These are phyloP conservation scores for Henckelia pumila DNA, from an alignment of 257 asterid species.

Conservation along the genomic window DNA sequence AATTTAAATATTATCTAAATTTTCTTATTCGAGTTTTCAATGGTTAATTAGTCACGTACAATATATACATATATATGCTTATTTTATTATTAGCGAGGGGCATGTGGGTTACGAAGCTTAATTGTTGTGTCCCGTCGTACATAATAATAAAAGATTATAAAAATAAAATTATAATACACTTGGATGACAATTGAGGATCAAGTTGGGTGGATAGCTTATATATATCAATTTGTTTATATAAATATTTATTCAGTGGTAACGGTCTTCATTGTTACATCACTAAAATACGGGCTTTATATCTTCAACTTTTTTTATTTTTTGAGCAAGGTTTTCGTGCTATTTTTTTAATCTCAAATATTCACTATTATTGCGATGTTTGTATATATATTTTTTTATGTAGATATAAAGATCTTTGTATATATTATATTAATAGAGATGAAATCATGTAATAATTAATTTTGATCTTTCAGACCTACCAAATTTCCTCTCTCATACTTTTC, in stretches of 20 bases:
- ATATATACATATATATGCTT: too few relatives aligned
- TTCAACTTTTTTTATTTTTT: not conserved
- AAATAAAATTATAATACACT: not conserved
- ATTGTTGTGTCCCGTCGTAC: not conserved
- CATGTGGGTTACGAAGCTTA: not conserved
- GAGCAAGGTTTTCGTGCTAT: not conserved
- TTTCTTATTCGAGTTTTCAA: too few relatives aligned
- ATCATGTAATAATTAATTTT: too few relatives aligned
- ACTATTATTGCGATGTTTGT: too few relatives aligned
- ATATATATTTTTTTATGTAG: too few relatives aligned
- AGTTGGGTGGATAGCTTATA: conserved; percentile 27
- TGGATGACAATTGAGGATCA: conserved; percentile 16
- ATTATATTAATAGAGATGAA: too few relatives aligned
- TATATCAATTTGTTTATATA: conserved; percentile 22
- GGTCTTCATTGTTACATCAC: conserved; percentile 26
- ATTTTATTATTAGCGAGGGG: not conserved
- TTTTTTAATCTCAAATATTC: not conserved
- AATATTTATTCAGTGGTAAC: conserved; percentile 17
- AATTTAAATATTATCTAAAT: too few relatives aligned
- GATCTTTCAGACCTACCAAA: not conserved
- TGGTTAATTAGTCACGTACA: too few relatives aligned
- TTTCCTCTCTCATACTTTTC: too few relatives aligned
- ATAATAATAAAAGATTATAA: not conserved
- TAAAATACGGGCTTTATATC: conserved; percentile 21
- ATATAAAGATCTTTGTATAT: too few relatives aligned